Evolutionary conservation across 345 rosid genomes (phyloP), one percentile per base, ranked within the genome.

Genomic region (Clausena lansium): DNA sequence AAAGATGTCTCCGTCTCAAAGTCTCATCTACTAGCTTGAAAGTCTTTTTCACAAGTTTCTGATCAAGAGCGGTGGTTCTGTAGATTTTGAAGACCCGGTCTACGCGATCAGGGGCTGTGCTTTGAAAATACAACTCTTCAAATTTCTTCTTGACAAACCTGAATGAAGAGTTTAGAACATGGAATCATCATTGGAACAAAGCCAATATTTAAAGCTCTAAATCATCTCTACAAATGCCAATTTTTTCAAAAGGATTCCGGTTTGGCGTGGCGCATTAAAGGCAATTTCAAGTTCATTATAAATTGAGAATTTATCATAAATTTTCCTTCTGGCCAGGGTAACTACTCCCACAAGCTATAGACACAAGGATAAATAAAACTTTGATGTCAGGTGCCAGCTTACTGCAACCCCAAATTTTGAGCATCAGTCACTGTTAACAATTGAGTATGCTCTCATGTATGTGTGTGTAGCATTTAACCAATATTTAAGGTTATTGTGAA

Each of bases 11-110:
- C 63, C 98, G 88, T 83, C 98, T 87, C 78, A 96, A 73, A 0
- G 94, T 94, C 88, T 96, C 99, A 13, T 94, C 99, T 24, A 96
- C 98, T 7, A 96, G 97, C 86, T 96, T 96, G 91, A 96, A 96
- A 7, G 99, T 96, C 84, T 94, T 96, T 90, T 94, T 96, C 80
- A 96, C 93, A n/a, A 96, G 98, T 85, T 92, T 96, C 85, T 89
- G 98, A 80, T 94, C 98, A 39, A 94, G 92, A 25, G 98, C 98
- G 1, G 95, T 94, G 4, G 98, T 96, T 75, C 99, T 86, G 67
- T 97, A 97, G 83, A 94, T 91, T 86, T 97, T 97, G 81, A 97
- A 97, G 24, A 97, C 98, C 58, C 98, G 85, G 83, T 97, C 98
- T 71, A 97, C 93, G 39, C 89, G 85, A 74, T 93, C 94, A 4